Percentiles rank a stretch among this genome's conserved stretches.
Evolutionary conservation across 208 protist species (phyloP).

Genomic region (Crithidia mellificae): DNA sequence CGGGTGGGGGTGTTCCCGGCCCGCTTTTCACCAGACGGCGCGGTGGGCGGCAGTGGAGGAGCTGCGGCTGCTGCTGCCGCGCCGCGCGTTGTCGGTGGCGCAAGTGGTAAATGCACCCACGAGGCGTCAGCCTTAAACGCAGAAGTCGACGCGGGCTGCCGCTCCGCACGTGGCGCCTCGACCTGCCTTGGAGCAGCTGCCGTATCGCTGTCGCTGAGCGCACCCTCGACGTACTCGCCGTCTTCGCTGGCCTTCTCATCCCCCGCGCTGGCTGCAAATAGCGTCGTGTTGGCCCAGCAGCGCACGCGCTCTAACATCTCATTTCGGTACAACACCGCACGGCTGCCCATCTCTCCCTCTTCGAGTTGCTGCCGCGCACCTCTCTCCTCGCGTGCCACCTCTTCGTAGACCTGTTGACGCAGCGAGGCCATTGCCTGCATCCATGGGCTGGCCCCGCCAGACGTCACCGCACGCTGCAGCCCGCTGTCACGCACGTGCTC

Average conservation of each 20-base stretch:
- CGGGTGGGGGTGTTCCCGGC: conserved; percentile 8
- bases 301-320: conserved; percentile 25
- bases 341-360: conserved; percentile 26
- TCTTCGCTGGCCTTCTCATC: neutral
- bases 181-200: neutral
- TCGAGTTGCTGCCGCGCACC: conserved; percentile 15
- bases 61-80: neutral
- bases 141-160: neutral
- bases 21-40: too few relatives aligned
- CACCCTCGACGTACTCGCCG: neutral
- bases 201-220: neutral
- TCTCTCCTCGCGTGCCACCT: conserved; percentile 28
- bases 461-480: conserved; percentile 15
- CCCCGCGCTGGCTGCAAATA: neutral
- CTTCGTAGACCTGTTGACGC: conserved; percentile 17
- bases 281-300: conserved; percentile 7
- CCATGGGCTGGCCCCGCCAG: conserved; percentile 24
- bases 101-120: neutral
- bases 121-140: neutral
- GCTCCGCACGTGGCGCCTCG: neutral
- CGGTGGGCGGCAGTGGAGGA: neutral
- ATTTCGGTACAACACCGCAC: conserved; percentile 28
- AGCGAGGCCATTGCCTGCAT: conserved; percentile 31
- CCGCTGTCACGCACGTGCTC: neutral
- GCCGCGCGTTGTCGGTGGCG: too few relatives aligned